Base-by-base conservation (phyloP, 768 basidiomycete species). In the Pulveroboletus sp. region DNA sequence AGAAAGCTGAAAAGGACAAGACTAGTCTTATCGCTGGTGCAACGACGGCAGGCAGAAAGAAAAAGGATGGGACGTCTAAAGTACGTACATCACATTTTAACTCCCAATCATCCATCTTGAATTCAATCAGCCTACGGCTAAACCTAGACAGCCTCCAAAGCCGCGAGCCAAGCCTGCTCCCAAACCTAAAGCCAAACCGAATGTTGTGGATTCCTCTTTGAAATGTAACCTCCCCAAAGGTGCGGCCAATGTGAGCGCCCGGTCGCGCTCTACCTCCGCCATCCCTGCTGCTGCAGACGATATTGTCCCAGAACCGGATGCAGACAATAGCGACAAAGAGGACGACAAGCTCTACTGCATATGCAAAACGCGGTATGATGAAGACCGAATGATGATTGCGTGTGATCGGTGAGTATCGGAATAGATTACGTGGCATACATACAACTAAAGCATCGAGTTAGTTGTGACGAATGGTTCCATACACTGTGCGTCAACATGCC, bases 381-480 rank as follows among this genome's bases (percentile, higher is more conserved):
- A 92, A 64, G 89, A 91, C 62, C 75, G 80, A 43, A 77, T 86
- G 52, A 95, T 95, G 93, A 93, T 95, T 65, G 93, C 90, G 23
- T 95, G 93, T 62, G 93, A 95, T 72, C 78, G 83, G 90, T 91
- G 57, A 45, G 87, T 66, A 33, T 38, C 31, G 25, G 6, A 40
- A 23, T 40, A 27, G 33, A 41, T 45, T 33, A 39, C 33, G 47
- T 31, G 19, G 33, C 20, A 38, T 0, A 23, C 31, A 25, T 40
- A 19, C 50, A 16, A 17, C 40, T 45, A 6, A 47, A 41, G 6
- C 12, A 20, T 31, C 19, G 41, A 16, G 17, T 36, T 48, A 93
- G 92, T 24, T 95, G 93, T 66, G 93, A 94, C 60, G 89, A 94
- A 52, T 97, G 93, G 93, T 95, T 91, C 65, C 93, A 97, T 63